phyloP scores from a whole-genome alignment of 495 filamentous ascomycete genomes.

The Penicillium lividum region DNA sequence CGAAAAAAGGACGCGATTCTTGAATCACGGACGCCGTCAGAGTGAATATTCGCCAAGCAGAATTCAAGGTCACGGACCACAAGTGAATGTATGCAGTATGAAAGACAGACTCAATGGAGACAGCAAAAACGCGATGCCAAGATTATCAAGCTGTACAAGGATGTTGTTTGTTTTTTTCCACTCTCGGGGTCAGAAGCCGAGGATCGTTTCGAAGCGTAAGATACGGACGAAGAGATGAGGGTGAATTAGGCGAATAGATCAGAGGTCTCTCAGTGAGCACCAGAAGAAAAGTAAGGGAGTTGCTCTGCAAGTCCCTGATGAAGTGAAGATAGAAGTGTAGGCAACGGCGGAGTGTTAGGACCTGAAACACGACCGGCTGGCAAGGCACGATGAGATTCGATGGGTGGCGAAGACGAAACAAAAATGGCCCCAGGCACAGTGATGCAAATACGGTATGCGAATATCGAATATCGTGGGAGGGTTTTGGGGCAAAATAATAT shows the following conservation, averaged over 20 bases:
- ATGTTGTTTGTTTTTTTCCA: slow-evolving; percentile 8
- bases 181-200: slow-evolving; percentile 7
- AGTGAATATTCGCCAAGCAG: slow-evolving; percentile 5
- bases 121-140: slow-evolving; percentile 10
- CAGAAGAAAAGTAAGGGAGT: slow-evolving; percentile 31
- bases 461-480: slow-evolving; percentile 3
- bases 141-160: slow-evolving; percentile 32
- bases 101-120: slow-evolving; percentile 16
- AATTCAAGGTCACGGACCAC: slow-evolving; percentile 23
- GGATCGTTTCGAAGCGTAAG: slow-evolving; percentile 1
- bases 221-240: slow-evolving; percentile 8
- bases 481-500: not conserved
- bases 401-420: slow-evolving; percentile 4
- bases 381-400: slow-evolving; percentile 12
- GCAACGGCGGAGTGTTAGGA: slow-evolving; percentile 6
- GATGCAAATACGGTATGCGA: slow-evolving; percentile 5
- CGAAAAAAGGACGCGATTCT: slow-evolving; percentile 22
- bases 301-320: slow-evolving; percentile 48
- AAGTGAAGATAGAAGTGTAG: slow-evolving; percentile 17
- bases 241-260: slow-evolving; percentile 26
- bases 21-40: slow-evolving; percentile 15
- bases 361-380: slow-evolving; percentile 22
- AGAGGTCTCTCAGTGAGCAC: slow-evolving; percentile 15
- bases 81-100: slow-evolving; percentile 23
- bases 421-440: slow-evolving; percentile 8